These are phyloP conservation scores for Achlya hypogyna DNA, from an alignment of 352 stramenopile genomes.

Conservation along the genomic window DNA sequence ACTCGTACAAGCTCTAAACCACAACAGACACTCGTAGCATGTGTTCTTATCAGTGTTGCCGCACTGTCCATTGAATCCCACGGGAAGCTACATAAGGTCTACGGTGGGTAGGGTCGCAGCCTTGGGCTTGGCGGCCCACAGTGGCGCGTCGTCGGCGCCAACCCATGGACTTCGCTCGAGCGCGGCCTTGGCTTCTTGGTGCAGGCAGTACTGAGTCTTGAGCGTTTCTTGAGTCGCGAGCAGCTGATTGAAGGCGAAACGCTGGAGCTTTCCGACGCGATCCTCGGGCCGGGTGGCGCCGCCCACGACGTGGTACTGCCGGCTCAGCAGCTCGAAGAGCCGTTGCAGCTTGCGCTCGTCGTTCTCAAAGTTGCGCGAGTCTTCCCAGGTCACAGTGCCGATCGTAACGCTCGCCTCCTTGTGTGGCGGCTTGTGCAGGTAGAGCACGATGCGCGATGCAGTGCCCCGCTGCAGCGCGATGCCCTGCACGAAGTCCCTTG, in stretches of 20 bases:
- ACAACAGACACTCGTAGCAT: too few relatives aligned
- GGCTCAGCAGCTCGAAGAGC: neutral
- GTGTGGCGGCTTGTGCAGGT: neutral
- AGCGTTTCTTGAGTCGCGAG: slow-evolving; percentile 13
- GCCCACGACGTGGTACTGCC: slow-evolving; percentile 1
- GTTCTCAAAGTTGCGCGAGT: slow-evolving; percentile 12
- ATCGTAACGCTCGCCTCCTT: neutral
- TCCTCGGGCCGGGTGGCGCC: neutral
- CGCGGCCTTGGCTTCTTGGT: neutral
- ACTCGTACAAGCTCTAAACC: neutral
- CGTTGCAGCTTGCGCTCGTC: slow-evolving; percentile 3
- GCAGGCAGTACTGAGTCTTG: slow-evolving; percentile 18
- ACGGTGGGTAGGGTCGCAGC: too few relatives aligned
- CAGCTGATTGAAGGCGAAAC: slow-evolving; percentile 11
- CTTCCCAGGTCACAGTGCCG: neutral
- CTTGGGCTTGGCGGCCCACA: too few relatives aligned
- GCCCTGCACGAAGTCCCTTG: neutral
- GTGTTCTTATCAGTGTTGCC: too few relatives aligned
- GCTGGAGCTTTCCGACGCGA: neutral
- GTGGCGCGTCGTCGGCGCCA: neutral
- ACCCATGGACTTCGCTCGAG: neutral
- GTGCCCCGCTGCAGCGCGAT: neutral
- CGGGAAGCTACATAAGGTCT: too few relatives aligned
- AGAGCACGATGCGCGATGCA: neutral
- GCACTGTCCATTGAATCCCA: too few relatives aligned